Evolutionary conservation across 106 monocot genomes (phyloP).

Genomic region (Platanthera guangdongensis): DNA sequence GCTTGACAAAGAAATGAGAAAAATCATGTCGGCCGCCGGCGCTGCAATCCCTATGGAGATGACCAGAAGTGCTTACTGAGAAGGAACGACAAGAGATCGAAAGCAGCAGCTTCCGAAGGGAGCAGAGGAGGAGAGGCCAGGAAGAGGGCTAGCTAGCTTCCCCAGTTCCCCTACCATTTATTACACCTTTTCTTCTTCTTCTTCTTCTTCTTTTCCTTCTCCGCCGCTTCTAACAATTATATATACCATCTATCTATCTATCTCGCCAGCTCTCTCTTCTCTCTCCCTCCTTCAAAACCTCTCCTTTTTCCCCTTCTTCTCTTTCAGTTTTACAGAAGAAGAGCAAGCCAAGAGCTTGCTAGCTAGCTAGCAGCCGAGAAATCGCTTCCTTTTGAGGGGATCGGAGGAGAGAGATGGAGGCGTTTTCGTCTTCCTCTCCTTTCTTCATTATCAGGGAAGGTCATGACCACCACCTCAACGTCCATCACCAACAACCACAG

Average conservation of each 20-base stretch:
- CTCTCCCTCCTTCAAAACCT: neutral
- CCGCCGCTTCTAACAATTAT: no score
- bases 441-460: slow-evolving; percentile 34
- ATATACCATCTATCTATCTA: neutral
- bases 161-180: no score
- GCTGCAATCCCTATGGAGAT: slow-evolving; percentile 4
- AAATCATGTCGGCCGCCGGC: neutral
- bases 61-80: slow-evolving; percentile 12
- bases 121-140: neutral
- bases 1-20: no score
- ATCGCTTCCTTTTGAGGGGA: neutral
- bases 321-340: neutral
- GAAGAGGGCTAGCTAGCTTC: neutral
- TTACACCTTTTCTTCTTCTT: neutral
- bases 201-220: neutral
- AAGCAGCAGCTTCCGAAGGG: neutral
- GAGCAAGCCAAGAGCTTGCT: no score
- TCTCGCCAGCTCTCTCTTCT: neutral
- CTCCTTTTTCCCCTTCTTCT: neutral
- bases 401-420: slow-evolving; percentile 19
- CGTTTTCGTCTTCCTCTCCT: slow-evolving; percentile 24
- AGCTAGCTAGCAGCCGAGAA: no score
- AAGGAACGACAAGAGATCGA: neutral
- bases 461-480: slow-evolving; percentile 11
- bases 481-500: slow-evolving; percentile 18